Evolutionary conservation across 345 rosid species (phyloP), one percentile per base, ranked within the genome.

Genomic region (Gossypium longicalyx): DNA sequence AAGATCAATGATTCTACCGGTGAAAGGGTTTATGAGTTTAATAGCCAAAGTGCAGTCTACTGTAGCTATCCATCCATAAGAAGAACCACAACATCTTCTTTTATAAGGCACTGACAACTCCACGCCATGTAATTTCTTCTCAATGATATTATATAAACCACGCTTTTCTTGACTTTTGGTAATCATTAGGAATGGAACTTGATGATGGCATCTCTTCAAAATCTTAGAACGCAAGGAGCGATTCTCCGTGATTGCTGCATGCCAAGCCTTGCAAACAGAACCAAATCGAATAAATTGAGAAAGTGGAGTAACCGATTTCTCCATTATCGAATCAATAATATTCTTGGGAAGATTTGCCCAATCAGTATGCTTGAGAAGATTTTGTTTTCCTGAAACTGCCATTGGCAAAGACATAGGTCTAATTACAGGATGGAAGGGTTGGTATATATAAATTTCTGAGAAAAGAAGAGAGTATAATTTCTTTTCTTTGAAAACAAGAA

Each of bases 11-110:
- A 34, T 34, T 12, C 20, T 47, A 2, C 22, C 67, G 12, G 20
- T 63, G 45, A 63, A 63, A 63, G 67, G 67, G 67, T 63, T 63
- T 63, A 63, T 16, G 34, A 63, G 67, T 7, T 15, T 34, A 4
- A 34, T 9, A 5, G 67, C 19, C 10, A 63, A 27, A 63, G 43
- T 15, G 2, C 4, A 1, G 4, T 63, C 47, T 34, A 34, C 0
- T 13, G 34, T 17, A 34, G 67, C 45, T 3, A 63, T 9, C 67
- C 67, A 63, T 15, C 67, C 67, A 25, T 63, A 16, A 3, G 67
- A 63, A 17, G 67, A 63, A 34, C 67, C 67, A 12, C 47, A 63
- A 4, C 67, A 63, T 17, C 47, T 63, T 17, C 67, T 63, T 12
- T 34, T 34, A 4, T 63, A 61, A 59, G 64, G 19, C 44, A 61